Evolutionary conservation across 2,329 filamentous ascomycete genomes (phyloP).

Genomic region (Scedosporium dehoogii): DNA sequence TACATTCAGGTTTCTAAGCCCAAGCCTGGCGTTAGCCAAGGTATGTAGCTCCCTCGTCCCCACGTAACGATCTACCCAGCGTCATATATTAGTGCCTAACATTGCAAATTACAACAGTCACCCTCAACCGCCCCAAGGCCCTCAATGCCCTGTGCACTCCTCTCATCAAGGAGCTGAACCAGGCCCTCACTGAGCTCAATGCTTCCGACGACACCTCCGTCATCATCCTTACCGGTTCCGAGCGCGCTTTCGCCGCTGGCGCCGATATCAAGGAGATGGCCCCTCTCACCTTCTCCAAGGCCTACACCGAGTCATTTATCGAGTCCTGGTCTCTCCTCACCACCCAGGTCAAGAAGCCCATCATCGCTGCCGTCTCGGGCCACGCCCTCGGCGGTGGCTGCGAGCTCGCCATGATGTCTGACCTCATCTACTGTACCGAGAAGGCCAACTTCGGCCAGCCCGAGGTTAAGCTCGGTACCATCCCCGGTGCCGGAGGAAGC

Average conservation of each 20-base stretch:
- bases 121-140: conserved; percentile 86
- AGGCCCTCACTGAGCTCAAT: conserved; percentile 63
- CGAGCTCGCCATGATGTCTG: conserved; percentile 95
- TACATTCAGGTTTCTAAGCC: conserved; percentile 74
- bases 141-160: conserved; percentile 90
- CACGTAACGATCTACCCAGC: not conserved
- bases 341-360: conserved; percentile 78
- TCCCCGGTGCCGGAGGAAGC: conserved; percentile 85
- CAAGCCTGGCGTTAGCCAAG: conserved; percentile 80
- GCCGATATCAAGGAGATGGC: conserved; percentile 99
- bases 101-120: conserved; percentile 47
- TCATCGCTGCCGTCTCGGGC: conserved; percentile 89
- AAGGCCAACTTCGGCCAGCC: conserved; percentile 90
- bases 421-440: conserved; percentile 83
- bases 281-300: conserved; percentile 75
- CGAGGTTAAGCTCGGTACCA: conserved; percentile 88
- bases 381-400: conserved; percentile 93
- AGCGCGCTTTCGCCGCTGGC: conserved; percentile 87
- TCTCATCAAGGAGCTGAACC: conserved; percentile 81
- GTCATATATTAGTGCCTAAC: not conserved
- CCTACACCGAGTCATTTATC: conserved; percentile 88
- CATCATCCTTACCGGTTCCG: conserved; percentile 79
- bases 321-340: conserved; percentile 86
- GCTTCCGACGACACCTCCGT: conserved; percentile 58
- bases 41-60: conserved; percentile 35